A percentile compares a stretch with the other conserved stretches of the same genome.
These are phyloP conservation scores for Haplosporangium sp. DNA, from an alignment of 371 early-diverging fungal genomes.

Conservation along the genomic window DNA sequence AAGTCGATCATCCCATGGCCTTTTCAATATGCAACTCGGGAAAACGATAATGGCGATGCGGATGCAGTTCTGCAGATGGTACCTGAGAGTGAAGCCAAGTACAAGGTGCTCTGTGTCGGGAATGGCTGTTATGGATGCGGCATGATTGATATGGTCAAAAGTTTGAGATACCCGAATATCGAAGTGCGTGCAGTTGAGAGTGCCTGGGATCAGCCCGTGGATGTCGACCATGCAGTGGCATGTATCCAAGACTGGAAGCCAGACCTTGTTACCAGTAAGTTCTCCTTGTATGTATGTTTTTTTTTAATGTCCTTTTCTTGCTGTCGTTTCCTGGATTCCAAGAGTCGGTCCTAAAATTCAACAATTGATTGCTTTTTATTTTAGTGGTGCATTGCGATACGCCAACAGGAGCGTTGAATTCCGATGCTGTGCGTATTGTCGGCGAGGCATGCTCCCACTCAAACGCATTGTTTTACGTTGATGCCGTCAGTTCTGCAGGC, in stretches of 20 bases:
- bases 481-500: conserved; percentile 46
- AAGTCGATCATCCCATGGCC: conserved; percentile 53
- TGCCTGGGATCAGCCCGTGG: conserved; percentile 30
- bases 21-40: conserved; percentile 10
- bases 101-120: conserved; percentile 34
- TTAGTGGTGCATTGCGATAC: conserved; percentile 55
- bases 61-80: neutral
- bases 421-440: conserved; percentile 29
- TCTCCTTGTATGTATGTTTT: neutral
- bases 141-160: conserved; percentile 47
- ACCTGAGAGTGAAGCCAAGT: conserved; percentile 3
- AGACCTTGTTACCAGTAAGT: conserved; percentile 49
- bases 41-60: neutral
- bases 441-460: conserved; percentile 33
- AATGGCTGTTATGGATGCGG: conserved; percentile 50
- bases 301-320: neutral
- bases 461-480: conserved; percentile 39
- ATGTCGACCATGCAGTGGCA: conserved; percentile 18
- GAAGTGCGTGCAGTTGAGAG: conserved; percentile 28
- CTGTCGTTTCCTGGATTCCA: too few species aligned
- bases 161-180: conserved; percentile 46
- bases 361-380: neutral
- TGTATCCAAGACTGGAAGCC: conserved; percentile 42
- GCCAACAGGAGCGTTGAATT: conserved; percentile 45
- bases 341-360: too few species aligned